A percentile compares a stretch with the other conserved stretches of the same genome.
These are phyloP conservation scores for Telfairia occidentalis DNA, from an alignment of 331 rosid genomes.

Conservation along the genomic window DNA sequence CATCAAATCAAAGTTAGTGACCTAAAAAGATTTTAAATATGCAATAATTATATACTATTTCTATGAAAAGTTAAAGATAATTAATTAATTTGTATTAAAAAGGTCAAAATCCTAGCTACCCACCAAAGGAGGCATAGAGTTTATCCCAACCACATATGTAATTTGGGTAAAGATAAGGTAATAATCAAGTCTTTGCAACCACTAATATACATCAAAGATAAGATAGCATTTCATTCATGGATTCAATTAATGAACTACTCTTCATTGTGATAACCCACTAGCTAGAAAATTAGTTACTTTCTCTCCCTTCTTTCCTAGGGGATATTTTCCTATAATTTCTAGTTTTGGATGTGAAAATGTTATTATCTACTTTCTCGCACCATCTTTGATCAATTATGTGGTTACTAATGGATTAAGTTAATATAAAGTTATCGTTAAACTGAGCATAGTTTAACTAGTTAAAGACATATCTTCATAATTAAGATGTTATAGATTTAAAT, in stretches of 20 bases:
- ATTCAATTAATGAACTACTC: no score
- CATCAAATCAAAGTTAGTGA: neutral
- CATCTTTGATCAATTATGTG: no score
- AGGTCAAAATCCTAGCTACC: neutral
- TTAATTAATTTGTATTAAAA: no score
- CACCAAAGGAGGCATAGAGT: neutral
- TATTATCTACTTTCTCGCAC: no score
- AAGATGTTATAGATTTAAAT: no score
- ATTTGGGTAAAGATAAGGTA: neutral
- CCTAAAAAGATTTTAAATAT: neutral
- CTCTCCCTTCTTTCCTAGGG: neutral
- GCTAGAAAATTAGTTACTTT: neutral
- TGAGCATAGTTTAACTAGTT: no score
- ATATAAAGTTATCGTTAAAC: no score
- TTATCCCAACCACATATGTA: neutral
- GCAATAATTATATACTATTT: neutral
- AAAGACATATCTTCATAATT: no score
- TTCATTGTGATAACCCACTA: neutral
- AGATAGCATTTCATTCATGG: neutral
- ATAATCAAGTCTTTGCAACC: neutral
- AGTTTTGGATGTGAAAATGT: no score
- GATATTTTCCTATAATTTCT: no score
- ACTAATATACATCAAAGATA: neutral
- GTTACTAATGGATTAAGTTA: no score
- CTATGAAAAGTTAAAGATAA: neutral